A percentile compares a stretch with the other conserved stretches of the same genome.
phyloP scores from a whole-genome alignment of 2,329 filamentous ascomycete species.

The Drechslera avenae region DNA sequence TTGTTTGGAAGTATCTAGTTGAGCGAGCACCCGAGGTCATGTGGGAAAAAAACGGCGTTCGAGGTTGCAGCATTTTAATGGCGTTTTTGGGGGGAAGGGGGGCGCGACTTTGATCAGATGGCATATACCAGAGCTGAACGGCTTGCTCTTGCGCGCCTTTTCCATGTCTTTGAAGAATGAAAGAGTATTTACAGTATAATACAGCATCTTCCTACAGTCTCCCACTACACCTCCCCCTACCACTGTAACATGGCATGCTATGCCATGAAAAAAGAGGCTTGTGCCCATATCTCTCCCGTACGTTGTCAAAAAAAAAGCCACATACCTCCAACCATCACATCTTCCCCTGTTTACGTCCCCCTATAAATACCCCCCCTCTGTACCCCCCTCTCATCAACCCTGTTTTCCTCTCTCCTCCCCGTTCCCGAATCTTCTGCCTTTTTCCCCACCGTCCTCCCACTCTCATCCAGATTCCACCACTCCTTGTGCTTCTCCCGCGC shows the following conservation, averaged over 20 bases:
- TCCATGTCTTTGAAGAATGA: background rate
- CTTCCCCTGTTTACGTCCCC: slow-evolving; percentile 7
- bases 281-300: background rate
- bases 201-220: slow-evolving; percentile 5
- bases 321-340: background rate
- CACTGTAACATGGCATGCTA: too few relatives aligned
- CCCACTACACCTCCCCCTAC: too few relatives aligned
- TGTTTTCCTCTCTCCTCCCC: slow-evolving; percentile 24
- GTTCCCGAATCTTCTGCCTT: slow-evolving; percentile 8
- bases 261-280: too few relatives aligned
- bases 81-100: too few relatives aligned
- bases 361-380: slow-evolving; percentile 24
- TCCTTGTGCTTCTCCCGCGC: slow-evolving; percentile 55
- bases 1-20: background rate
- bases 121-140: slow-evolving; percentile 37
- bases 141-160: background rate
- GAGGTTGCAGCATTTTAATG: slow-evolving; percentile 20
- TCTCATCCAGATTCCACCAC: slow-evolving; percentile 57
- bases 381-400: slow-evolving; percentile 25
- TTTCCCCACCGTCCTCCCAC: slow-evolving; percentile 39
- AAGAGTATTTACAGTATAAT: slow-evolving; percentile 17
- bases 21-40: too few relatives aligned
- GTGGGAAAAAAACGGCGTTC: slow-evolving; percentile 5
- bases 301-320: too few relatives aligned
- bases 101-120: slow-evolving; percentile 3